Percentiles rank a stretch among this genome's conserved stretches.
Conservation (phyloP, 345 rosid genomes). For the Arabidopsis thaliana region DNA sequence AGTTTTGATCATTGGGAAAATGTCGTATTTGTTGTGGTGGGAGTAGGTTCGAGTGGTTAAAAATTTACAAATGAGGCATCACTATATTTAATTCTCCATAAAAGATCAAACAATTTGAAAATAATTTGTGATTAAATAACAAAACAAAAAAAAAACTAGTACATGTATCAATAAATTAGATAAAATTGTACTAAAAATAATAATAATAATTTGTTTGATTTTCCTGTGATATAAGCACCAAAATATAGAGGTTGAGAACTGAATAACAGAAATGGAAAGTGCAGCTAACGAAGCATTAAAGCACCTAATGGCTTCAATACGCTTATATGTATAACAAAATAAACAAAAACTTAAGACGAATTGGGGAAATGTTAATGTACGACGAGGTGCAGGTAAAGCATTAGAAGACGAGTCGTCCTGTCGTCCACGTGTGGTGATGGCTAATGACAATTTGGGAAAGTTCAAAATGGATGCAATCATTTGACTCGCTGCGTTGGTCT, state of each 20-base stretch:
- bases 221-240: too few species aligned
- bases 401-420: neutral
- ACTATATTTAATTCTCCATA: too few species aligned
- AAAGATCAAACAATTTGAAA: too few species aligned
- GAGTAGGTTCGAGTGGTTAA: conserved; percentile 4
- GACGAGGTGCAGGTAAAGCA: conserved; percentile 10
- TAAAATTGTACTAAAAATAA: too few species aligned
- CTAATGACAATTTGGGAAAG: conserved; percentile 34
- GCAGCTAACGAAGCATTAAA: conserved; percentile 34
- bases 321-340: neutral
- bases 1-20: neutral
- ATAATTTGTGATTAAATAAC: too few species aligned
- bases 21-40: neutral
- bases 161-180: too few species aligned
- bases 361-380: conserved; percentile 24
- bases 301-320: conserved; percentile 48
- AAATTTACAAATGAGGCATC: too few species aligned
- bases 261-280: conserved; percentile 9
- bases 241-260: too few species aligned
- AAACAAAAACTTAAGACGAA: conserved; percentile 21
- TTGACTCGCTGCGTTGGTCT: conserved; percentile 38
- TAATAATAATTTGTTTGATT: too few species aligned
- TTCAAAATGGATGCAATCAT: conserved; percentile 35
- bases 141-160: too few species aligned
- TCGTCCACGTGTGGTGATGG: conserved; percentile 34